phyloP scores from a whole-genome alignment of 1,139 yeast species.

The Yamadazyma siamensis region DNA sequence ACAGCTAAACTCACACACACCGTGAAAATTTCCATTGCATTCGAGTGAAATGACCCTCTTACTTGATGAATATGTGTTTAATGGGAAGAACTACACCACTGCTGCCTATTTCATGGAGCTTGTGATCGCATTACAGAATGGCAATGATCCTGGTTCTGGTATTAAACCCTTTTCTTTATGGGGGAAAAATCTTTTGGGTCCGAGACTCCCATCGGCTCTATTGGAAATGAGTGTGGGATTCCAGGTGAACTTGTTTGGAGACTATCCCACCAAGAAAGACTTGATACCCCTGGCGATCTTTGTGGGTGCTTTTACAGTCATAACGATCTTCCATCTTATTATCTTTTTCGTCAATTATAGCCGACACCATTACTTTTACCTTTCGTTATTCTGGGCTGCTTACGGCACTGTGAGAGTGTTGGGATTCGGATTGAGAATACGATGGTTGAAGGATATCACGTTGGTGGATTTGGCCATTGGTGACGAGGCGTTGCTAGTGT shows the following conservation, averaged over 20 bases:
- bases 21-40: too few species aligned
- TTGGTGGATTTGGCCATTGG: constrained; percentile 34
- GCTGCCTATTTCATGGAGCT: constrained; percentile 8
- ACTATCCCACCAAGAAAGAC: constrained; percentile 29
- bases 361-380: constrained; percentile 35
- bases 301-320: constrained; percentile 25
- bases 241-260: constrained; percentile 30
- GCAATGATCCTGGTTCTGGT: constrained; percentile 13
- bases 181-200: constrained; percentile 11
- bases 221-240: constrained; percentile 8
- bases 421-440: constrained; percentile 30
- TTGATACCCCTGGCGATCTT: constrained; percentile 30
- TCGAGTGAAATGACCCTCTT: constrained; percentile 2
- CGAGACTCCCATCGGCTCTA: constrained; percentile 7
- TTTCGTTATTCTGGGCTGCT: constrained; percentile 30
- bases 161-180: constrained; percentile 8
- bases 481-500: constrained; percentile 30
- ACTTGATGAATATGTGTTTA: constrained; percentile 4
- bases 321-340: constrained; percentile 23
- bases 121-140: constrained; percentile 10
- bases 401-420: constrained; percentile 26
- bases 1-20: too few species aligned
- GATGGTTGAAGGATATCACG: constrained; percentile 28
- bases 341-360: constrained; percentile 29
- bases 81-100: constrained; percentile 8